A percentile compares a stretch with the other conserved stretches of the same genome.
Evolutionary conservation across 2,329 filamentous ascomycete genomes (phyloP).

Genomic region (Neofusicoccum cordaticola): DNA sequence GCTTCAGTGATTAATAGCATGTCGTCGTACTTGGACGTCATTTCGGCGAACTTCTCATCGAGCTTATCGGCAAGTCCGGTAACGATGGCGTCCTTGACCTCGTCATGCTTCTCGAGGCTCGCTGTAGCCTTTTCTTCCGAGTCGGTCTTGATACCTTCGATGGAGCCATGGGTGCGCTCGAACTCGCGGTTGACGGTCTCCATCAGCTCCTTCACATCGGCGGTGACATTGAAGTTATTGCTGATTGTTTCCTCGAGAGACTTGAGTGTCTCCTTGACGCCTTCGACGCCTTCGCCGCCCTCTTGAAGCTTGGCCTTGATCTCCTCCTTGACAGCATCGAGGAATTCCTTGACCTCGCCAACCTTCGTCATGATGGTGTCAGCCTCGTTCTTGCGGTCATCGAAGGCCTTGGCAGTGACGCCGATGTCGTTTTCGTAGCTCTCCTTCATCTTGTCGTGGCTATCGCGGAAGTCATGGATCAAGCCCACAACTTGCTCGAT

Average conservation of each 20-base stretch:
- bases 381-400: slow-evolving; percentile 81
- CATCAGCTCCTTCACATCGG: slow-evolving; percentile 59
- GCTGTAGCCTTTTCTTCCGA: slow-evolving; percentile 60
- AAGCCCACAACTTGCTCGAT: slow-evolving; percentile 60
- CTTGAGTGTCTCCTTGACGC: slow-evolving; percentile 60
- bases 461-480: slow-evolving; percentile 52
- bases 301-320: slow-evolving; percentile 75
- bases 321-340: slow-evolving; percentile 75
- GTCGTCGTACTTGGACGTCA: slow-evolving; percentile 86
- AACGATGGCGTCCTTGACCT: slow-evolving; percentile 55
- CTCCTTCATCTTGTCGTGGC: slow-evolving; percentile 67
- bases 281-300: slow-evolving; percentile 64
- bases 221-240: slow-evolving; percentile 41
- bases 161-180: slow-evolving; percentile 76
- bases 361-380: slow-evolving; percentile 75
- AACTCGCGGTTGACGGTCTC: slow-evolving; percentile 81
- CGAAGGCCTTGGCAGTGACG: slow-evolving; percentile 72
- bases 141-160: slow-evolving; percentile 78
- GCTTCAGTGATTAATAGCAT: slow-evolving; percentile 73
- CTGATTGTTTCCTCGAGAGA: slow-evolving; percentile 67
- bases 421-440: slow-evolving; percentile 72
- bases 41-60: slow-evolving; percentile 75
- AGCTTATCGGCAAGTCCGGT: slow-evolving; percentile 56
- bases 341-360: slow-evolving; percentile 70
- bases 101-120: slow-evolving; percentile 58